These are phyloP conservation scores for Cordyceps cicadae DNA, from an alignment of 2,329 filamentous ascomycete genomes.

Conservation along the genomic window DNA sequence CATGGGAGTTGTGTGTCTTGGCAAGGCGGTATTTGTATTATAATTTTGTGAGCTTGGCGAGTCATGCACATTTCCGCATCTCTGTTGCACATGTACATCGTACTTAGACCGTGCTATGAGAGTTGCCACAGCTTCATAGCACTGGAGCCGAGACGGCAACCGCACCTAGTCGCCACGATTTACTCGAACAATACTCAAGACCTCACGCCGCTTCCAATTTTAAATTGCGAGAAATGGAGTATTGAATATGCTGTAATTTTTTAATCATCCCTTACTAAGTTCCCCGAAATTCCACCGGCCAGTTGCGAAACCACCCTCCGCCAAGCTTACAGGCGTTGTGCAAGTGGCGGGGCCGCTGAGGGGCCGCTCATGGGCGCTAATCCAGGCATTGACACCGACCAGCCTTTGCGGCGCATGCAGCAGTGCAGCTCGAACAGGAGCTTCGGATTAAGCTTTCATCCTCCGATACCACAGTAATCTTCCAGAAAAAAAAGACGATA, in stretches of 20 bases:
- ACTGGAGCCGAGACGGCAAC: too few relatives aligned
- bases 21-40: not conserved
- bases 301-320: not conserved
- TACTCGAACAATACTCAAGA: too few relatives aligned
- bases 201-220: not conserved
- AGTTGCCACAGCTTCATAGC: too few relatives aligned
- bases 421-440: not conserved
- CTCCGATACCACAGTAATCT: not conserved
- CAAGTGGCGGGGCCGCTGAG: slow-evolving; percentile 11
- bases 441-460: not conserved
- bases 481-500: too few relatives aligned
- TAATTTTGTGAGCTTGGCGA: not conserved
- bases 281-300: not conserved
- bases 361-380: not conserved
- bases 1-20: not conserved
- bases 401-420: not conserved
- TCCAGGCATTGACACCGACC: not conserved
- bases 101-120: too few relatives aligned
- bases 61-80: not conserved
- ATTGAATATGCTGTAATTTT: not conserved
- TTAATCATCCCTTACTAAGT: not conserved
- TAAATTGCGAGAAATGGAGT: not conserved
- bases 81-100: too few relatives aligned
- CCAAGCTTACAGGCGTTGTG: slow-evolving; percentile 9
- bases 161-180: too few relatives aligned